Evolutionary conservation across 2,329 filamentous ascomycete genomes (phyloP), one percentile per base, ranked within the genome.

Genomic region (Corniculantispora saksenae): DNA sequence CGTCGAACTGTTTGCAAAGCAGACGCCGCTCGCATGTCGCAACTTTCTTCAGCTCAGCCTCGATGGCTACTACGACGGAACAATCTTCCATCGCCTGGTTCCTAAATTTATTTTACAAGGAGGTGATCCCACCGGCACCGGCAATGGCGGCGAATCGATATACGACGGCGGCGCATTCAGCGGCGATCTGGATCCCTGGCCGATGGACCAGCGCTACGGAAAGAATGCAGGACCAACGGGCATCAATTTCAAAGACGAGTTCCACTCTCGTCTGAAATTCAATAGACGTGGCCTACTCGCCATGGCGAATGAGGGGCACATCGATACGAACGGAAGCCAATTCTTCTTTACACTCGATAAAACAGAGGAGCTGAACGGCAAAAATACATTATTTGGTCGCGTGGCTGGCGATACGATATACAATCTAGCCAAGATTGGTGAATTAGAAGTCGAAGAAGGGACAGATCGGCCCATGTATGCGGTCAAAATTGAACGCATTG

Each of bases 31-130:
- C 67, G 91, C 95, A 29, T 93, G 90, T 74, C 93, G 94, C 71
- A 98, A 97, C 81, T 99, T 99, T 79, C 85, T 99, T 45, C 95
- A 99, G 77, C 90, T 94, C 73, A 95, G 92, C 75, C 86, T 97
- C 70, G 94, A 99, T 75, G 93, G 93, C 70, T 98, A 98, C 82
- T 99, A 98, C 81, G 90, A 93, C 72, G 89, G 90, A 74, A 97
- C 94, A 0, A 89, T 95, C 67, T 99, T 99, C 80, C 95, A 99
- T 80, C 92, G 95, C 27, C 84, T 98, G 7, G 89, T 97, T 0
- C 92, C 94, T 0, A 91, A 91, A 60, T 99, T 99, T 77, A 92
- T 99, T 68, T 81, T 98, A 13, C 95, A 99, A 74, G 95, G 94
- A 35, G 95, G 95, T 64, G 95, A 99, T 72, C 94, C 95, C 0